Evolutionary conservation across 148 eudicot genomes (phyloP).

Genomic region (Rhododendron simsii): DNA sequence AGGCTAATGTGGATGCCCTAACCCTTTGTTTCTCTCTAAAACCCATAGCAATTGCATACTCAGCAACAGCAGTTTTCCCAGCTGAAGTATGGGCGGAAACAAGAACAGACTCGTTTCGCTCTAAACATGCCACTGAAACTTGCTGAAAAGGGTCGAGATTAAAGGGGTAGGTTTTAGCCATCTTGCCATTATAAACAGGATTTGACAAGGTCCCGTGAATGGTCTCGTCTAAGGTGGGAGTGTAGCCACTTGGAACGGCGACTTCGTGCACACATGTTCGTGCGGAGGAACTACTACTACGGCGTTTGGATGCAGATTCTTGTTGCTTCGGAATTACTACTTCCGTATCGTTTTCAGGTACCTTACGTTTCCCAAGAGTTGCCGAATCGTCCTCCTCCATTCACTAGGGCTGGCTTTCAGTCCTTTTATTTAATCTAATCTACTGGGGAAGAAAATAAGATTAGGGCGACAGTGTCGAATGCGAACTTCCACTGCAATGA

Average conservation of each 20-base stretch:
- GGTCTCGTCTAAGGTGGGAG: conserved; percentile 32
- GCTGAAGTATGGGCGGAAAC: too few species aligned
- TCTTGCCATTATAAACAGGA: too few species aligned
- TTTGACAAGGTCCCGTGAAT: conserved; percentile 65
- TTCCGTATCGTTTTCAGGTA: conserved; percentile 21
- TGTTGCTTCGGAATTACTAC: conserved; percentile 7
- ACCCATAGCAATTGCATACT: too few species aligned
- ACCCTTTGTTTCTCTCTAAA: too few species aligned
- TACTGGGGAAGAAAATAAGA: not conserved
- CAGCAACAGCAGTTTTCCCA: too few species aligned
- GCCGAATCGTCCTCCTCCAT: conserved; percentile 26
- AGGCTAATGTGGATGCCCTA: too few species aligned
- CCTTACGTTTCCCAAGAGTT: conserved; percentile 40
- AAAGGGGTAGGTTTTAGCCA: too few species aligned
- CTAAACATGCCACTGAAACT: too few species aligned
- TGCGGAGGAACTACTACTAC: conserved; percentile 18
- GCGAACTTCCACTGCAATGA: not conserved
- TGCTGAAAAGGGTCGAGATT: too few species aligned
- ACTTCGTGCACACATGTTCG: conserved; percentile 92
- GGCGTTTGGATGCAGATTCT: conserved; percentile 33
- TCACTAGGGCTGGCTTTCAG: not conserved
- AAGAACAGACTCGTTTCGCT: too few species aligned
- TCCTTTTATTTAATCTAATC: not conserved
- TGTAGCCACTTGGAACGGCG: conserved; percentile 64
- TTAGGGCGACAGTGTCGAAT: not conserved